phyloP scores from a whole-genome alignment of 257 asterid species.

The Knoxia roxburghii region DNA sequence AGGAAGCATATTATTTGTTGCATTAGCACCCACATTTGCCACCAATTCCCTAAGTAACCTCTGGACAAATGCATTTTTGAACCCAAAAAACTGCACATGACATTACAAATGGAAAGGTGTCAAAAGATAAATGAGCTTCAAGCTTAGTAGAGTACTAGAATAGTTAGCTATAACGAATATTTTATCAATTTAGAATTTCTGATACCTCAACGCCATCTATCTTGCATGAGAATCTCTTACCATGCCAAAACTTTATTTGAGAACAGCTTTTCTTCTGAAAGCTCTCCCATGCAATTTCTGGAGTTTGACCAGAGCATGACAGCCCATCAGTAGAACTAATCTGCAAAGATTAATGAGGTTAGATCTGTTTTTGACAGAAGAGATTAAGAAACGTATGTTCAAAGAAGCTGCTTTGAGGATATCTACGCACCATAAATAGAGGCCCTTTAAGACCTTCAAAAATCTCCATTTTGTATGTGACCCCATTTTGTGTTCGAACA shows the following conservation, averaged over 20 bases:
- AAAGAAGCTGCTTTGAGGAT: constrained; percentile 9
- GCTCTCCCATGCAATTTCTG: constrained; percentile 79
- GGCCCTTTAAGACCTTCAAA: constrained; percentile 90
- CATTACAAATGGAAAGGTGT: constrained; percentile 15
- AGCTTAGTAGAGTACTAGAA: background rate
- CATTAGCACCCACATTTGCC: constrained; percentile 55
- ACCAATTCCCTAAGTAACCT: constrained; percentile 81
- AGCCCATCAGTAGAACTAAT: constrained; percentile 73
- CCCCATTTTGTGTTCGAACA: constrained; percentile 61
- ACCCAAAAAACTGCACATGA: constrained; percentile 76
- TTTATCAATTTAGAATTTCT: background rate
- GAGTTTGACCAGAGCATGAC: constrained; percentile 79
- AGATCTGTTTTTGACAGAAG: background rate
- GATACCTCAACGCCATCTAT: constrained; percentile 82
- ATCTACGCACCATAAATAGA: constrained; percentile 56
- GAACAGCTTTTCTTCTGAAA: constrained; percentile 77
- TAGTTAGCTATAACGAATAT: background rate
- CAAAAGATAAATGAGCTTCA: background rate
- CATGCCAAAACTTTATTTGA: constrained; percentile 53
- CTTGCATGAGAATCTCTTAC: constrained; percentile 83
- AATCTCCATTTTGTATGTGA: constrained; percentile 72
- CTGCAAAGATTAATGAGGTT: constrained; percentile 28
- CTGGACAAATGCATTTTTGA: constrained; percentile 78
- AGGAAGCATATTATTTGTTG: constrained; percentile 35
- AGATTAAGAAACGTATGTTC: background rate